A percentile compares a stretch with the other conserved stretches of the same genome.
These are phyloP conservation scores for Boletus reticulatus DNA, from an alignment of 768 basidiomycete species.

Conservation along the genomic window DNA sequence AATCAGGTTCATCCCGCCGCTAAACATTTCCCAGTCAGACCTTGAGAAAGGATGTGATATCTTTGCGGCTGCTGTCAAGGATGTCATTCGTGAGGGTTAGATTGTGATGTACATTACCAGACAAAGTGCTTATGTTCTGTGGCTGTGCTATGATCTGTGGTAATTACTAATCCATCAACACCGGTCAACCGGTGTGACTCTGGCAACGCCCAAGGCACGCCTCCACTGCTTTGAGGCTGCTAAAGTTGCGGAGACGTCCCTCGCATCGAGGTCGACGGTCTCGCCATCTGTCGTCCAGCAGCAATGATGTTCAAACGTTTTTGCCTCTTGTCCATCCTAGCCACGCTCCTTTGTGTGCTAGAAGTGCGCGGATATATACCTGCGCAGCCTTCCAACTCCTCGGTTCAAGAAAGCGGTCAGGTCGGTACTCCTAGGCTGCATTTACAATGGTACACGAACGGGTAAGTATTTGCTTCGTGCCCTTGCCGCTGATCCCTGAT, in stretches of 20 bases:
- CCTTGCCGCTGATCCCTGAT: constrained; percentile 10
- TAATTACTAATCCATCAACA: neutral
- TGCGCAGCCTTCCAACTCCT: constrained; percentile 68
- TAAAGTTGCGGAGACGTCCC: neutral
- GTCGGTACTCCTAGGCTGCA: constrained; percentile 51
- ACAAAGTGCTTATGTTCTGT: neutral
- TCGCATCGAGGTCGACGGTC: constrained; percentile 13
- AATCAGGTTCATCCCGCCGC: constrained; percentile 88
- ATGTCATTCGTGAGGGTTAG: constrained; percentile 52
- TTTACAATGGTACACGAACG: constrained; percentile 59
- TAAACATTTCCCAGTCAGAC: constrained; percentile 78
- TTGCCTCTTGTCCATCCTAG: constrained; percentile 2
- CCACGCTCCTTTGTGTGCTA: constrained; percentile 4
- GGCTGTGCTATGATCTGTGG: neutral
- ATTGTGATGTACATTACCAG: no score
- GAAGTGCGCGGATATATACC: constrained; percentile 58
- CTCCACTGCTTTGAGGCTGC: constrained; percentile 4
- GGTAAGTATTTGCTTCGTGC: constrained; percentile 28
- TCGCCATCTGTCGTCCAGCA: neutral
- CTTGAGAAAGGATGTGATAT: constrained; percentile 64
- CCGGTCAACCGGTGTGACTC: neutral
- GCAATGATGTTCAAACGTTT: constrained; percentile 16
- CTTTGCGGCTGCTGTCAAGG: constrained; percentile 67
- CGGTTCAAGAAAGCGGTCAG: constrained; percentile 47
- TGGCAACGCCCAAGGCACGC: constrained; percentile 1